Evolutionary conservation across 2,329 filamentous ascomycete genomes (phyloP).

Genomic region (Aspergillus hortae): DNA sequence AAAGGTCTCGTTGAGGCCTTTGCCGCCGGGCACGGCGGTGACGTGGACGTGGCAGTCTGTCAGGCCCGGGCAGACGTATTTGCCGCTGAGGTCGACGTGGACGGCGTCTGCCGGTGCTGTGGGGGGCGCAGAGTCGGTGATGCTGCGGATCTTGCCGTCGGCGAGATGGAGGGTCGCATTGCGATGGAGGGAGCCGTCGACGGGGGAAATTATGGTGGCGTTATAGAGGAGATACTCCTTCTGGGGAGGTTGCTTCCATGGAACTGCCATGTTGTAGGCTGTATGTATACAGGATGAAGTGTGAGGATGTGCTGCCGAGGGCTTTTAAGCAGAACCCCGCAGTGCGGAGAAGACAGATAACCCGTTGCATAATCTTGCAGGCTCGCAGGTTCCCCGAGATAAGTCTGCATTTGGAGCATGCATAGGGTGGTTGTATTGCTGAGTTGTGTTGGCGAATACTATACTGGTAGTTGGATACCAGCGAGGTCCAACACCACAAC

Average conservation of each 20-base stretch:
- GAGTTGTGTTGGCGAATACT: no score
- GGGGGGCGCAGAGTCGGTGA: not conserved
- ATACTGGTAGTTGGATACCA: no score
- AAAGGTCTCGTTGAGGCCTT: slow-evolving; percentile 7
- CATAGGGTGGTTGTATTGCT: no score
- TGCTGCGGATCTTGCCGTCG: not conserved
- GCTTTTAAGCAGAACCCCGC: not conserved
- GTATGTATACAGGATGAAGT: not conserved
- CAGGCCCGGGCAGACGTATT: slow-evolving; percentile 49
- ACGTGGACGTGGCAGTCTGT: slow-evolving; percentile 53
- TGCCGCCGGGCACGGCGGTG: slow-evolving; percentile 42
- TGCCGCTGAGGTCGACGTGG: slow-evolving; percentile 40
- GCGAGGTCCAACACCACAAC: no score
- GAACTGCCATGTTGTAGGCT: not conserved
- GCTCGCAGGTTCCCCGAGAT: no score
- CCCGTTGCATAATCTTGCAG: no score
- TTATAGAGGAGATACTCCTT: not conserved
- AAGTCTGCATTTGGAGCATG: no score
- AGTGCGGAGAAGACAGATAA: no score
- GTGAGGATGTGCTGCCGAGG: not conserved
- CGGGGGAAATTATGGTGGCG: not conserved
- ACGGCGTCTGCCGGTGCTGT: no score
- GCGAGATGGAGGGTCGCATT: not conserved
- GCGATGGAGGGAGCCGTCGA: not conserved
- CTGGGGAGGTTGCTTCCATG: not conserved